Evolutionary conservation across 1,139 yeast genomes (phyloP), one percentile per base, ranked within the genome.

Genomic region (Kazachstania sp.): DNA sequence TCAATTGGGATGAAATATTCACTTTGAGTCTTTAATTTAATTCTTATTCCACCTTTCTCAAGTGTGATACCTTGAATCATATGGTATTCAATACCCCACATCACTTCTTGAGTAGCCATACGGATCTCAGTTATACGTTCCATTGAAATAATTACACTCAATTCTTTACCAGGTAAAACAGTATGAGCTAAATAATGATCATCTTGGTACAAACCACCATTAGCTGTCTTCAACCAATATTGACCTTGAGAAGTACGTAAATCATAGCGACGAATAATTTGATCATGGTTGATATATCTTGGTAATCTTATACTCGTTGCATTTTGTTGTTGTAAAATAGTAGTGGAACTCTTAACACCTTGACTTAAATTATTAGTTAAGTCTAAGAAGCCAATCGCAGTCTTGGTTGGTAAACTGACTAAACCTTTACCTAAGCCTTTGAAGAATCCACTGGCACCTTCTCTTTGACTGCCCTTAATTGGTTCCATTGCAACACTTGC

Each of bases 361-460:
- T 90, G 97, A 68, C 95, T 83, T 29, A 92, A 82, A 66, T 87
- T 90, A 43, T 87, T 84, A 0, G 98, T 96, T 54, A 94, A 72
- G 63, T 94, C 99, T 59, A 94, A 83, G 32, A 92, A 66, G 7
- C 99, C 99, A 59, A 92, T 88, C 0, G 97, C 96, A 0, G 98
- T 87, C 67, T 94, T 94, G 0, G 98, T 88, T 0, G 98, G 98
- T 37, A 94, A 70, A 0, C 98, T 98, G 47, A 94, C 79, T 20
- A 94, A 64, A n/a, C 98, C 98, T 59, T 83, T 86, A 7, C 98
- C 98, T 9, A 94, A 65, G 0, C 99, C 98, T 62, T 80, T 86
- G 68, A 94, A 81, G 62, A 94, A 92, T 0, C 98, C 98, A 1
- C 81, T 72, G 0, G 97, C 81, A 11, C 97, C 98, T 41, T 83